Percentiles rank a stretch among this genome's conserved stretches.
Conservation (phyloP, 2,329 filamentous ascomycete genomes). For the Calonectria pauciramosa region DNA sequence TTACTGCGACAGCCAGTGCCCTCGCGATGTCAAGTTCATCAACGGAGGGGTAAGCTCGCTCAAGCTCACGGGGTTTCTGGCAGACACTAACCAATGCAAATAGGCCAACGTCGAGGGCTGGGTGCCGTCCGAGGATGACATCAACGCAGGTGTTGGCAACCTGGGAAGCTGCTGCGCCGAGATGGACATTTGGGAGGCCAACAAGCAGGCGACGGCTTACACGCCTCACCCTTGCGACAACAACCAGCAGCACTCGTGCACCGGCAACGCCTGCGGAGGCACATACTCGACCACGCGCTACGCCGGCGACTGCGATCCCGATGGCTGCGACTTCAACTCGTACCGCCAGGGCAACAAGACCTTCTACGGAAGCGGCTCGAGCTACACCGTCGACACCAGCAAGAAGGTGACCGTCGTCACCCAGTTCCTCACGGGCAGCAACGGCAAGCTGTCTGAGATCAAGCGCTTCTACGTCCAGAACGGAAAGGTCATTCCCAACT, state of each 20-base stretch:
- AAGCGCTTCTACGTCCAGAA: slow-evolving; percentile 76
- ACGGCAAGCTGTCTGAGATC: slow-evolving; percentile 71
- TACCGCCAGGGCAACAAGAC: slow-evolving; percentile 74
- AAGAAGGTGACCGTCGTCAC: slow-evolving; percentile 76
- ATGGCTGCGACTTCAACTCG: slow-evolving; percentile 79
- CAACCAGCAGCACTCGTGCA: slow-evolving; percentile 65
- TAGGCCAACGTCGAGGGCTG: slow-evolving; percentile 68
- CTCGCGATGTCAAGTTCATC: slow-evolving; percentile 71
- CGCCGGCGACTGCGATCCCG: slow-evolving; percentile 74
- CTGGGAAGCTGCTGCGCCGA: slow-evolving; percentile 73
- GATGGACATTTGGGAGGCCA: slow-evolving; percentile 76
- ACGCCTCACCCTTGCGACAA: slow-evolving; percentile 75
- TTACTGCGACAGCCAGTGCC: slow-evolving; percentile 66
- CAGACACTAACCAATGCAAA: neutral
- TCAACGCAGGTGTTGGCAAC: slow-evolving; percentile 66
- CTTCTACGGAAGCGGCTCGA: slow-evolving; percentile 72
- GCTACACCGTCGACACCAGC: slow-evolving; percentile 70
- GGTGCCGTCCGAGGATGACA: slow-evolving; percentile 64
- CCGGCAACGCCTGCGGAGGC: slow-evolving; percentile 65
- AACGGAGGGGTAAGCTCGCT: slow-evolving; percentile 58
- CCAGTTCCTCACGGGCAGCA: slow-evolving; percentile 67
- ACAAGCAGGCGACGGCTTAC: slow-evolving; percentile 73
- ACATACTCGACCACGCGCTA: slow-evolving; percentile 69
- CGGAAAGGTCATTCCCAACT: slow-evolving; percentile 70
- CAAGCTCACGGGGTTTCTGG: slow-evolving; percentile 35